Base-by-base conservation (phyloP, 1,284 basidiomycete species). In the Sanguinoderma infundibulare region DNA sequence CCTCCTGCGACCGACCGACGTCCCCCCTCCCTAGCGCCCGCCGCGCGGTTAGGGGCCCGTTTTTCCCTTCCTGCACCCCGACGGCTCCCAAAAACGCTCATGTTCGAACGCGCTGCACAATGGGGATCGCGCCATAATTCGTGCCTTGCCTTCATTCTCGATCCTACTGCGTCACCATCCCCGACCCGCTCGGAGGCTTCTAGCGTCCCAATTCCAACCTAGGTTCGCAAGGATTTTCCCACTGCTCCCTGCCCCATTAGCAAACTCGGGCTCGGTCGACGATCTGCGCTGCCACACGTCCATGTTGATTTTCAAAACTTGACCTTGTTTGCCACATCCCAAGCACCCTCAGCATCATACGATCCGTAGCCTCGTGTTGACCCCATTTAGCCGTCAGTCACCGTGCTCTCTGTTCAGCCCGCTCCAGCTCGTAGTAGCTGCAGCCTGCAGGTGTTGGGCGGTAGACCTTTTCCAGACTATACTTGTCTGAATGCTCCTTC, bases 191-290 rank as follows among this genome's bases (percentile, higher is more conserved):
- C 46, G 28, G 46, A 49, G 15, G 44, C 46, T 49, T 49, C 46
- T 28, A 49, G 46, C 46, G 28, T 49, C 46, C 26, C 42, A 49
- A 28, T 28, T 46, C 24, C 24, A 15, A 46, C 24, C n/a, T n/a
- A n/a, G n/a, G n/a, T n/a, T 46, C 42, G 42, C 42, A 44, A 15
- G 42, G 42, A 46, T 46, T 46, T 46, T 46, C 42, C 42, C 42
- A 46, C 24, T 14, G 42, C n/a, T n/a, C n/a, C n/a, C n/a, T n/a
- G n/a, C n/a, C n/a, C n/a, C n/a, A n/a, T n/a, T n/a, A n/a, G n/a
- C n/a, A n/a, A n/a, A n/a, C n/a, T n/a, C n/a, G 28, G 24, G 5
- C 42, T 17, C 15, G 12, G 42, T 46, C 42, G 12, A 46, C 24
- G 24, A 26, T 46, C 24, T 28, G 12, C 12, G 24, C 42, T 46